Evolutionary conservation across 2,329 filamentous ascomycete species (phyloP).

Genomic region (Xylaria sp.): DNA sequence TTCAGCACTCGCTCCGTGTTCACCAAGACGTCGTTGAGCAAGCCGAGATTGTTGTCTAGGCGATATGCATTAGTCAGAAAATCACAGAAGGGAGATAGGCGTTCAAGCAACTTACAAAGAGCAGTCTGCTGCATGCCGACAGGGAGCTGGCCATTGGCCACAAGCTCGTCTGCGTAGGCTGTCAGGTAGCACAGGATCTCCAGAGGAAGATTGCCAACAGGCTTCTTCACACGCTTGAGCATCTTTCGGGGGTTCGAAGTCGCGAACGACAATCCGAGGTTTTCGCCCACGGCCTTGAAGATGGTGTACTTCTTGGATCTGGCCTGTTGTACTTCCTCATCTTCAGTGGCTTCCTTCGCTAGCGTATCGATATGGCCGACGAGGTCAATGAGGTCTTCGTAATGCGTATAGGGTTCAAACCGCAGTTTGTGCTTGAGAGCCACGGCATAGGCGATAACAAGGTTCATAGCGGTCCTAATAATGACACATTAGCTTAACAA

Average conservation of each 20-base stretch:
- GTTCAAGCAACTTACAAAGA: constrained; percentile 45
- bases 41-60: constrained; percentile 62
- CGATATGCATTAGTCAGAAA: not conserved
- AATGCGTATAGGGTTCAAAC: constrained; percentile 81
- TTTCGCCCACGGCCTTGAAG: constrained; percentile 72
- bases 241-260: constrained; percentile 78
- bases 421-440: constrained; percentile 82
- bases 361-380: constrained; percentile 78
- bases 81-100: constrained; percentile 25
- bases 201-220: constrained; percentile 81
- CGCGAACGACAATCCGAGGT: constrained; percentile 77
- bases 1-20: constrained; percentile 79
- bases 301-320: constrained; percentile 49
- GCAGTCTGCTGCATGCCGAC: constrained; percentile 65
- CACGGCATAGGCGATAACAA: constrained; percentile 78
- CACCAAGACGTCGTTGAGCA: constrained; percentile 74
- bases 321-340: constrained; percentile 47
- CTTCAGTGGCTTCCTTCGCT: constrained; percentile 59
- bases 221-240: constrained; percentile 73
- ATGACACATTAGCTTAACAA: constrained; percentile 1
- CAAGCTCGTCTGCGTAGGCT: constrained; percentile 67
- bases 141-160: constrained; percentile 60
- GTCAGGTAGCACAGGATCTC: constrained; percentile 79
- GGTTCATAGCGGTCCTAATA: constrained; percentile 69
- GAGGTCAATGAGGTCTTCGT: constrained; percentile 73